Percentiles rank a stretch among this genome's conserved stretches.
phyloP scores from a whole-genome alignment of 78 protist genomes.

The Planoprotostelium fungivorum region DNA sequence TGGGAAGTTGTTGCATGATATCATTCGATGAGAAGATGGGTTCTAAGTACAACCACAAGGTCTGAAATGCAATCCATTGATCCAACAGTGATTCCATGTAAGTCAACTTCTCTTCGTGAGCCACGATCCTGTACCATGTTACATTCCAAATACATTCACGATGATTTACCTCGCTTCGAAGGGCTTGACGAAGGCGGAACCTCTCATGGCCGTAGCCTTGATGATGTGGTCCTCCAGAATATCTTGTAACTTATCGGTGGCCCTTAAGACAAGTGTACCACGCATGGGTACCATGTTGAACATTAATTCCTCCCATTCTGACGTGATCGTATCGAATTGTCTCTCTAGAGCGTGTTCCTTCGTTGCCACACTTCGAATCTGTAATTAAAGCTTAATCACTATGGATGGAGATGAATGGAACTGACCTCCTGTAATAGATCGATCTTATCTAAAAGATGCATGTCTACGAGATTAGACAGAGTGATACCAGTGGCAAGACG shows the following conservation, averaged over 20 bases:
- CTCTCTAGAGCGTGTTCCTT: conserved; percentile 69
- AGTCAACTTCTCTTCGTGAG: not conserved
- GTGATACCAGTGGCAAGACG: conserved; percentile 23
- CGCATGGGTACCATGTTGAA: conserved; percentile 36
- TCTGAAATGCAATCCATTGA: conserved; percentile 73
- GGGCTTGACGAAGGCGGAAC: conserved; percentile 49
- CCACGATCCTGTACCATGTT: conserved; percentile 21
- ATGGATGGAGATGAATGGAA: not conserved
- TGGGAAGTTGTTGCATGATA: conserved; percentile 72
- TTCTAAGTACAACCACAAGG: conserved; percentile 71
- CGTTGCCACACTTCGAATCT: conserved; percentile 40
- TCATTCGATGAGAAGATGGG: conserved; percentile 73
- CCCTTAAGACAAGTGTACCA: conserved; percentile 44
- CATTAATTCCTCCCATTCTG: conserved; percentile 57
- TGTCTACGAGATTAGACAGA: not conserved
- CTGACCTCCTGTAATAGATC: conserved; percentile 9
- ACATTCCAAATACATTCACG: not conserved
- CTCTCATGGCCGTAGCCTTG: conserved; percentile 71
- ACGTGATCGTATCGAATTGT: conserved; percentile 61
- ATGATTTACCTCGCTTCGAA: conserved; percentile 9
- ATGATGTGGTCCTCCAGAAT: conserved; percentile 81
- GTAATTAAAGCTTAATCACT: not conserved
- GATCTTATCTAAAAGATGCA: conserved; percentile 23
- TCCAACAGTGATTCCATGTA: conserved; percentile 23
- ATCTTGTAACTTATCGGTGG: conserved; percentile 57